Percentiles rank a stretch among this genome's conserved stretches.
These are phyloP conservation scores for Ceratobasidium theobromae DNA, from an alignment of 1,284 basidiomycete genomes.

Conservation along the genomic window DNA sequence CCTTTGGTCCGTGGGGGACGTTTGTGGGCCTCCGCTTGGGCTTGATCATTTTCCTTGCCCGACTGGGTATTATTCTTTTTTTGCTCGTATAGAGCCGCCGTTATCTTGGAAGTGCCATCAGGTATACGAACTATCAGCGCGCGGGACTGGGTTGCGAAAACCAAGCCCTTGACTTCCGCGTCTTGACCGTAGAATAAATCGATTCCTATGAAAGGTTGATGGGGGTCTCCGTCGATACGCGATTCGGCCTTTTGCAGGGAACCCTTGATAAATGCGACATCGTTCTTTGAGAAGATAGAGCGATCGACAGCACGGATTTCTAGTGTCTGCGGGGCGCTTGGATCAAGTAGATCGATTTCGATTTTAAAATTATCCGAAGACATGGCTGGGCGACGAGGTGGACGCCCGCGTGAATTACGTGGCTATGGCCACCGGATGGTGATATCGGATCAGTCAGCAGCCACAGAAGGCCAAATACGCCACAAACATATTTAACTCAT, in stretches of 20 bases:
- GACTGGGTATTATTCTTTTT: neutral
- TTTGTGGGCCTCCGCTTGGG: too few relatives aligned
- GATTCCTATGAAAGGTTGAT: neutral
- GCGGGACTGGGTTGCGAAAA: constrained; percentile 1
- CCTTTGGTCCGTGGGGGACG: constrained; percentile 2
- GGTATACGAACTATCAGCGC: constrained; percentile 5
- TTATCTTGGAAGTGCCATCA: neutral
- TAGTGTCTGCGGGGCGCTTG: neutral
- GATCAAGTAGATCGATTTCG: neutral
- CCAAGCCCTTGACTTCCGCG: neutral
- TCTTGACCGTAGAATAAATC: constrained; percentile 19
- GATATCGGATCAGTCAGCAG: neutral
- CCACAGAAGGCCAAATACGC: neutral
- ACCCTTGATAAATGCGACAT: constrained; percentile 1
- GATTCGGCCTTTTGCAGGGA: neutral
- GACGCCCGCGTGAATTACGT: neutral
- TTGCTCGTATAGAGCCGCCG: constrained; percentile 5
- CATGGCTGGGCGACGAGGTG: constrained; percentile 3
- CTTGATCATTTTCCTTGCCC: neutral
- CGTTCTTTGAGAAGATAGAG: neutral
- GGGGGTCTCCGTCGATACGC: neutral
- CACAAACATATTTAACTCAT: too few relatives aligned
- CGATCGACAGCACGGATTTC: constrained; percentile 1
- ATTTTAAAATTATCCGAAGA: neutral
- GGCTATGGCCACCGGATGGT: constrained; percentile 6